Conservation (phyloP, 1,284 basidiomycete species). For the Ganoderma sinense region DNA sequence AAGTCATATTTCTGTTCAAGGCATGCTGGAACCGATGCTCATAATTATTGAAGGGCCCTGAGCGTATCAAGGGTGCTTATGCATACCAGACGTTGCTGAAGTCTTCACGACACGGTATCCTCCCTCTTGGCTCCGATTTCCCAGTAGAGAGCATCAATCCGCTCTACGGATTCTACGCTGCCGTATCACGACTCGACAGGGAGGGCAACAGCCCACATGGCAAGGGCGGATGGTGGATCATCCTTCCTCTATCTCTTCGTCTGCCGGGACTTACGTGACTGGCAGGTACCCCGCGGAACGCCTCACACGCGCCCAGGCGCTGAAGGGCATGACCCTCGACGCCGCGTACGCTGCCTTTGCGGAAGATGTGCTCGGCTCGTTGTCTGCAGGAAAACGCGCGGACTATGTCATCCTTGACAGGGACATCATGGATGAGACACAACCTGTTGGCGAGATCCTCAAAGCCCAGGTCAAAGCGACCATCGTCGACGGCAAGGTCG, state of each 20-base stretch:
- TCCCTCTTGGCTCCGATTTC: conserved; percentile 91
- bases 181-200: conserved; percentile 75
- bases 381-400: conserved; percentile 80
- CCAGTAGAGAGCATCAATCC: conserved; percentile 89
- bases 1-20: conserved; percentile 23
- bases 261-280: neutral
- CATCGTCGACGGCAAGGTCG: conserved; percentile 77
- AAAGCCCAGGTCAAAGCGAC: conserved; percentile 64
- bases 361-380: conserved; percentile 73
- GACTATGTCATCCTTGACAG: conserved; percentile 86
- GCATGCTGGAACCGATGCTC: conserved; percentile 1
- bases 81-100: conserved; percentile 84
- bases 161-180: conserved; percentile 86
- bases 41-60: conserved; percentile 61
- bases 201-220: conserved; percentile 87
- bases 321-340: conserved; percentile 88
- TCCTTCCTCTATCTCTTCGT: neutral
- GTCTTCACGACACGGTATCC: conserved; percentile 57
- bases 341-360: conserved; percentile 89
- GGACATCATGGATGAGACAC: conserved; percentile 71
- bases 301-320: conserved; percentile 77
- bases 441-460: conserved; percentile 64
- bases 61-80: conserved; percentile 87
- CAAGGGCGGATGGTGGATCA: conserved; percentile 73
- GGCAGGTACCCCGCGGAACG: conserved; percentile 75